A percentile compares a stretch with the other conserved stretches of the same genome.
These are phyloP conservation scores for Leishmania amazonensis DNA, from an alignment of 208 protist species.

Conservation along the genomic window DNA sequence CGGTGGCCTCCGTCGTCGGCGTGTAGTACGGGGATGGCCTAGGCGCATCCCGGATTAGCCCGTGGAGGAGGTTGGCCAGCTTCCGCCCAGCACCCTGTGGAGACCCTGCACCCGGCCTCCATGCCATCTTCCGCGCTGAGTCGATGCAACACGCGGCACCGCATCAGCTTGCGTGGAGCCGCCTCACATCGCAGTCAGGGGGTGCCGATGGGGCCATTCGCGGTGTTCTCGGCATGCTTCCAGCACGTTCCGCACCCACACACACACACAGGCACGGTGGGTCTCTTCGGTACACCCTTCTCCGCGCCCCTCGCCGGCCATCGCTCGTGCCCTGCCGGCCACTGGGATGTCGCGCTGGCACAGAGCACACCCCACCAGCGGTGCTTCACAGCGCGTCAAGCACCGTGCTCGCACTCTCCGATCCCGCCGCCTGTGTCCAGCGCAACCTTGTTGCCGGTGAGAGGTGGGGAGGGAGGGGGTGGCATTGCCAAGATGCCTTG, in stretches of 20 bases:
- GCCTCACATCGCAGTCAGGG: neutral
- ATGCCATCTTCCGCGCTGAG: neutral
- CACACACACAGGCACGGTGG: no score
- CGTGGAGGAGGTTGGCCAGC: neutral
- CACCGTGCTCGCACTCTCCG: neutral
- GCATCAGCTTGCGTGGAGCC: neutral
- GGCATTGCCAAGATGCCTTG: neutral
- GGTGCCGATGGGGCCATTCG: neutral
- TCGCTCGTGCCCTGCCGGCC: neutral
- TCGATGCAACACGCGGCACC: neutral
- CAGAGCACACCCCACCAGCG: neutral
- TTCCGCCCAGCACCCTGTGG: neutral
- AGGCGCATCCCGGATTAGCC: neutral
- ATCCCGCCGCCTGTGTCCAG: neutral
- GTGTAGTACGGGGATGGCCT: neutral
- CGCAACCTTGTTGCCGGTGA: neutral
- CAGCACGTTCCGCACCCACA: no score
- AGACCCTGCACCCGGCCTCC: neutral
- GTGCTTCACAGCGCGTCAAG: neutral
- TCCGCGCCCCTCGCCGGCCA: neutral
- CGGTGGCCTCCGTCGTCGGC: neutral
- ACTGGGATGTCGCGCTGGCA: neutral
- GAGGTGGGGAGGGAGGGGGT: no score
- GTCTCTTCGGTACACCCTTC: no score
- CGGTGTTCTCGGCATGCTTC: neutral